phyloP scores from a whole-genome alignment of 768 basidiomycete genomes.

The Xanthoconium purpureum region DNA sequence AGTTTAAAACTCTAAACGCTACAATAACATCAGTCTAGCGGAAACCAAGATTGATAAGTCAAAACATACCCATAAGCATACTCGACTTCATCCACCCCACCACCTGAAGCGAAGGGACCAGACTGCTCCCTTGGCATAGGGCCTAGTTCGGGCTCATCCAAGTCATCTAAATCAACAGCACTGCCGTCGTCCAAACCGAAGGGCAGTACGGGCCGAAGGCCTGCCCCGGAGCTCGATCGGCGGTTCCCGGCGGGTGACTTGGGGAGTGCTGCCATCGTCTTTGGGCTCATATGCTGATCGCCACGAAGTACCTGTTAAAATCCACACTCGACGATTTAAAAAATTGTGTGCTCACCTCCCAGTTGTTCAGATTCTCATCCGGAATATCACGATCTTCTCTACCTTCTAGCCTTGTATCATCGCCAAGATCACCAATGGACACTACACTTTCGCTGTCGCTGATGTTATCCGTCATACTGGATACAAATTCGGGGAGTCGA shows the following conservation, averaged over 20 bases:
- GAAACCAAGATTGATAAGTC: neutral
- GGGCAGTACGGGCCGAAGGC: slow-evolving; percentile 79
- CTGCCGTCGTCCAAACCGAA: slow-evolving; percentile 74
- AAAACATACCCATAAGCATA: slow-evolving; percentile 76
- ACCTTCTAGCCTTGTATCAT: slow-evolving; percentile 67
- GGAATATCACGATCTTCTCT: slow-evolving; percentile 59
- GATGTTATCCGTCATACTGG: slow-evolving; percentile 81
- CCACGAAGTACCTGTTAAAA: neutral
- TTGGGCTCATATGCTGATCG: slow-evolving; percentile 88
- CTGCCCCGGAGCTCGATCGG: slow-evolving; percentile 79
- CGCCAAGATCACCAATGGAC: slow-evolving; percentile 83
- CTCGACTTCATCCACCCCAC: slow-evolving; percentile 87
- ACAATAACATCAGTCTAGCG: slow-evolving; percentile 9
- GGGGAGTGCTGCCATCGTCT: slow-evolving; percentile 89
- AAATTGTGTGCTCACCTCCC: slow-evolving; percentile 68
- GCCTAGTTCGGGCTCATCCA: slow-evolving; percentile 71
- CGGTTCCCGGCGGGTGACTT: slow-evolving; percentile 84
- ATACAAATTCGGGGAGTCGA: slow-evolving; percentile 73
- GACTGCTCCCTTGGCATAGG: slow-evolving; percentile 73
- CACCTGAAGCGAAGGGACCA: slow-evolving; percentile 72
- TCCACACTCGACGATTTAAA: neutral
- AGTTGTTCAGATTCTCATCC: slow-evolving; percentile 88
- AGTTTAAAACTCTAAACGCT: slow-evolving; percentile 20
- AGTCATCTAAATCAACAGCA: slow-evolving; percentile 67
- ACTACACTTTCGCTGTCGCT: slow-evolving; percentile 94